Percentiles rank a stretch among this genome's conserved stretches.
Evolutionary conservation across 208 protist genomes (phyloP).

Genomic region (Crithidia sp.): DNA sequence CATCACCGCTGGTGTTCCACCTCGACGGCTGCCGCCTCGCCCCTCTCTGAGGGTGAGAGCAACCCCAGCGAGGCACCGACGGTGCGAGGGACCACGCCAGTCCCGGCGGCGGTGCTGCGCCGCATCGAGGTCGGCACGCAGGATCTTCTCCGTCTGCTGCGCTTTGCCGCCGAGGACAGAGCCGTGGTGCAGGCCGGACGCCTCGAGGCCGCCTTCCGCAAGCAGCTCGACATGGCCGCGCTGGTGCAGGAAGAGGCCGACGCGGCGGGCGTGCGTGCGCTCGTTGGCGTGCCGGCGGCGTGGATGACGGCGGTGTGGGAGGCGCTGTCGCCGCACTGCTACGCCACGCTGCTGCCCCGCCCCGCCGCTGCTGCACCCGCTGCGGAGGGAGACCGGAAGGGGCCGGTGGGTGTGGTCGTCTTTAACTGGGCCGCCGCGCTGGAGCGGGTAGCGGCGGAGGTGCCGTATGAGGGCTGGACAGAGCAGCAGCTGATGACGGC

Average conservation of each 20-base stretch:
- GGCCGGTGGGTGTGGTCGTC: constrained; percentile 25
- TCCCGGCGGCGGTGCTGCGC: constrained; percentile 5
- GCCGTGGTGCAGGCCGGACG: constrained; percentile 2
- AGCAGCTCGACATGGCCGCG: constrained; percentile 3
- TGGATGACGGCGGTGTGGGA: constrained; percentile 24
- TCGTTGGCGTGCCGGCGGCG: neutral
- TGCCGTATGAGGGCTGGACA: constrained; percentile 73
- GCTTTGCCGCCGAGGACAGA: constrained; percentile 3
- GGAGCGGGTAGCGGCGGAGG: constrained; percentile 24
- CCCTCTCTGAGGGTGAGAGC: neutral
- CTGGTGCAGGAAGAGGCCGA: neutral
- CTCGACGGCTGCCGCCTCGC: neutral
- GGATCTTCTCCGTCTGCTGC: constrained; percentile 26
- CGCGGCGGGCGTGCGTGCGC: neutral
- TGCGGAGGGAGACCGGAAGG: neutral
- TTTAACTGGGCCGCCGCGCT: constrained; percentile 59
- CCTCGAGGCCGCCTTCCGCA: constrained; percentile 14
- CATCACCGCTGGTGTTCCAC: too few species aligned
- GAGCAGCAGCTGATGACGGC: constrained; percentile 45
- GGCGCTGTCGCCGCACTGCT: constrained; percentile 22
- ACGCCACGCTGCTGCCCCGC: neutral
- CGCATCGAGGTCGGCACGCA: constrained; percentile 11
- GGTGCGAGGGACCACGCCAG: neutral
- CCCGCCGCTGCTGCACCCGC: neutral
- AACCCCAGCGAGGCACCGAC: neutral